These are phyloP conservation scores for Rhizopogon sp. DNA, from an alignment of 768 basidiomycete species.

Conservation along the genomic window DNA sequence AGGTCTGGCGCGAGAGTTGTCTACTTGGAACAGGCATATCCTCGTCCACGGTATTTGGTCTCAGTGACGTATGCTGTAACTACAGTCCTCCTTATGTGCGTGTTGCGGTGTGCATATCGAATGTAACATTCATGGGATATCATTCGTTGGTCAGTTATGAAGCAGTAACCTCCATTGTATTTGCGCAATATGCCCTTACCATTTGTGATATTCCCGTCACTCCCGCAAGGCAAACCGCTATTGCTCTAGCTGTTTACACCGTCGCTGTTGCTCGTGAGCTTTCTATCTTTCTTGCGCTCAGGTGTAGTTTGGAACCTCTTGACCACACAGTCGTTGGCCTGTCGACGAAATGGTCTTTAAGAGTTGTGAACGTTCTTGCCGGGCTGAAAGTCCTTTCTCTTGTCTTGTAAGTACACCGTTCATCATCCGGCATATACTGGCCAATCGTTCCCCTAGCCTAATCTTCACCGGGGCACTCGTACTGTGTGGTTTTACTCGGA, in stretches of 20 bases:
- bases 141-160: slow-evolving; percentile 6
- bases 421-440: neutral
- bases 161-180: slow-evolving; percentile 19
- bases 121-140: neutral
- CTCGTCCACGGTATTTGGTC: slow-evolving; percentile 24
- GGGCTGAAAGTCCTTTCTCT: slow-evolving; percentile 19
- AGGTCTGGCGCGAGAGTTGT: slow-evolving; percentile 47
- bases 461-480: slow-evolving; percentile 19
- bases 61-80: slow-evolving; percentile 38
- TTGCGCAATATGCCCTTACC: slow-evolving; percentile 20
- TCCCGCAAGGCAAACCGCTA: slow-evolving; percentile 11
- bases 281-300: neutral
- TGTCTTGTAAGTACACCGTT: slow-evolving; percentile 9
- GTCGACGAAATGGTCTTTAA: slow-evolving; percentile 25
- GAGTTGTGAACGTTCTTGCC: slow-evolving; percentile 18
- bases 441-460: slow-evolving; percentile 10
- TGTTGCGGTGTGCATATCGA: neutral
- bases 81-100: slow-evolving; percentile 20
- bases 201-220: slow-evolving; percentile 15
- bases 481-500: slow-evolving; percentile 19
- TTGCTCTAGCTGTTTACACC: slow-evolving; percentile 18
- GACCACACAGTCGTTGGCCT: slow-evolving; percentile 13
- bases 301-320: too few species aligned
- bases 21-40: slow-evolving; percentile 32
- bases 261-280: slow-evolving; percentile 14